Evolutionary conservation across 345 rosid genomes (phyloP).

Genomic region (Camelina hispida): DNA sequence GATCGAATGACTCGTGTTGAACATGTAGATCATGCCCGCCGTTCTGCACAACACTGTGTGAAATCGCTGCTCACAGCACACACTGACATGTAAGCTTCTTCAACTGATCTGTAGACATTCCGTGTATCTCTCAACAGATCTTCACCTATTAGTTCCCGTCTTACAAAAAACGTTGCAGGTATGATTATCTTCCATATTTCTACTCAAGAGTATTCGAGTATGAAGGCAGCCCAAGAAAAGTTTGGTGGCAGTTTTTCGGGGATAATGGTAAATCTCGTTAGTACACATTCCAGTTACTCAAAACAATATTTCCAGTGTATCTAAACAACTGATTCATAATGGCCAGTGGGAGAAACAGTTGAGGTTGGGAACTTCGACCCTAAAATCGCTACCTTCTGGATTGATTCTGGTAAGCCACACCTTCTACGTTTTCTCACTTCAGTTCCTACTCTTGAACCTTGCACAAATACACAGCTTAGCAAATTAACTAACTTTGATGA

Average conservation of each 20-base stretch:
- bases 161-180: slow-evolving; percentile 53
- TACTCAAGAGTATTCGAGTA: slow-evolving; percentile 93
- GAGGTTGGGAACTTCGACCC: slow-evolving; percentile 93
- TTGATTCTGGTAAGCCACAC: slow-evolving; percentile 68
- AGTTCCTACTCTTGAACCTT: background rate
- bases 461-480: background rate
- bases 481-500: slow-evolving; percentile 8
- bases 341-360: slow-evolving; percentile 84
- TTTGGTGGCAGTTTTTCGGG: slow-evolving; percentile 96
- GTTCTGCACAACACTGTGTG: slow-evolving; percentile 89
- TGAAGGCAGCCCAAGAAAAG: slow-evolving; percentile 89
- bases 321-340: slow-evolving; percentile 35
- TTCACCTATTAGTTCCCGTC: slow-evolving; percentile 20
- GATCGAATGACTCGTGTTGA: slow-evolving; percentile 84
- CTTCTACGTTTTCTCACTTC: slow-evolving; percentile 5
- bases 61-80: slow-evolving; percentile 74
- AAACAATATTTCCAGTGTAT: background rate
- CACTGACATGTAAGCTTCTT: slow-evolving; percentile 62
- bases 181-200: slow-evolving; percentile 90
- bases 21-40: slow-evolving; percentile 95
- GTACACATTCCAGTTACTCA: background rate
- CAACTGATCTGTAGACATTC: slow-evolving; percentile 4
- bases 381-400: slow-evolving; percentile 93
- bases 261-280: slow-evolving; percentile 69
- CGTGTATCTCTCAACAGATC: slow-evolving; percentile 25